Evolutionary conservation across 495 filamentous ascomycete genomes (phyloP), one percentile per base, ranked within the genome.

Genomic region (Daldinia concentrica): DNA sequence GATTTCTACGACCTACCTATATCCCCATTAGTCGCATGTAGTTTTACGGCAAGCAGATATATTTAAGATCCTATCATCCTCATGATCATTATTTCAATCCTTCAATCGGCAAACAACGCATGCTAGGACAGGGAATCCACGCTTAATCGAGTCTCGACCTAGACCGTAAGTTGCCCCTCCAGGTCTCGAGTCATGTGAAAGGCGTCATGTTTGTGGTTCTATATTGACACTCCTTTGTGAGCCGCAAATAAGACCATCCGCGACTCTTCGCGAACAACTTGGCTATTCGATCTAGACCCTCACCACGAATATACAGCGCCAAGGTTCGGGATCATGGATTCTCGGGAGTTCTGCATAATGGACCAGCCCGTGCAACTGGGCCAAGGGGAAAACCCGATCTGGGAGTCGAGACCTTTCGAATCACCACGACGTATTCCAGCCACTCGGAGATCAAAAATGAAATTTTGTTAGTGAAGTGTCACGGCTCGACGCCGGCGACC

Each of bases 301-400:
- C 39, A 32, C 30, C 15, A 37, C 50, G 51, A 58, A 54, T 58
- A 54, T 63, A 54, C 57, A 58, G 58, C 57, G 57, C 62, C 66
- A 65, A 43, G 51, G 26, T 32, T 73, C 63, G 62, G 66, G 66
- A 69, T 66, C 66, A 52, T 60, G 55, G 45, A 58, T 68, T 60
- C 56, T 57, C 54, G 27, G 29, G 30, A 36, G 8, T 19, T 36
- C 17, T 22, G 27, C 54, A 19, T n/a, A 8, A 30, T 37, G 30
- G 29, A 41, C 22, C 14, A 8, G 22, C 41, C 58, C n/a, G 70
- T 68, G 61, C 37, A 48, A 68, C 70, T 57, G 1, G 29, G 60
- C 43, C 39, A 51, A 29, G 62, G 37, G 22, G 26, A 30, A 29
- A 7, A n/a, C 26, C 41, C 59, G 54, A 69, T 52, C 22, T n/a